These are phyloP conservation scores for Golubevia pallescens DNA, from an alignment of 1,284 basidiomycete species.

Conservation along the genomic window DNA sequence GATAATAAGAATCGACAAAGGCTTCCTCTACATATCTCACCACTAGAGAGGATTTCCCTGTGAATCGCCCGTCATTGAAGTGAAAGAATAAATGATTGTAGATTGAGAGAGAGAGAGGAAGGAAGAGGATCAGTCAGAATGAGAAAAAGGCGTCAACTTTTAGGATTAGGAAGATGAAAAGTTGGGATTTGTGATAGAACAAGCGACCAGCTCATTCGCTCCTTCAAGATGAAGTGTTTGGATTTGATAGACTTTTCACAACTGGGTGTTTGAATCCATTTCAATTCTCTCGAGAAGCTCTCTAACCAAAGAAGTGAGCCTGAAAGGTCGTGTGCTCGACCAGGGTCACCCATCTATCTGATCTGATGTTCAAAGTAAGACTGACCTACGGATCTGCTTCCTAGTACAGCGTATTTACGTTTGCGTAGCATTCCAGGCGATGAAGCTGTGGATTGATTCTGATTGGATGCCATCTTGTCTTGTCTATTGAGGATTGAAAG, in stretches of 20 bases:
- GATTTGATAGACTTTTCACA: too few relatives aligned
- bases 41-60: conserved; percentile 78
- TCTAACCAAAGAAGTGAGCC: background rate
- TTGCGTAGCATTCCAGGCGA: conserved; percentile 68
- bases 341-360: too few relatives aligned
- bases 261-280: background rate
- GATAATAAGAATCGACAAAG: conserved; percentile 82
- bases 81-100: conserved; percentile 15
- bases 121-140: conserved; percentile 1
- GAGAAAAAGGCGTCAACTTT: background rate
- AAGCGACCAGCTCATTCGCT: too few relatives aligned
- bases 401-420: conserved; percentile 82
- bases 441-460: background rate
- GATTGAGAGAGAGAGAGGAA: conserved; percentile 24
- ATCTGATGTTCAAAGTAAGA: conserved; percentile 15
- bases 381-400: conserved; percentile 79
- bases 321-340: too few relatives aligned
- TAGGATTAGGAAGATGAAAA: background rate
- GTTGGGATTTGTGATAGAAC: background rate
- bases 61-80: conserved; percentile 14
- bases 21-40: conserved; percentile 63
- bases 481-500: too few relatives aligned
- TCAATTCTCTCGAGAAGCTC: conserved; percentile 2
- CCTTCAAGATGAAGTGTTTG: too few relatives aligned
- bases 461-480: too few relatives aligned